Evolutionary conservation across 352 stramenopile species (phyloP), one percentile per base, ranked within the genome.

Genomic region (Pythium phragmiticola): DNA sequence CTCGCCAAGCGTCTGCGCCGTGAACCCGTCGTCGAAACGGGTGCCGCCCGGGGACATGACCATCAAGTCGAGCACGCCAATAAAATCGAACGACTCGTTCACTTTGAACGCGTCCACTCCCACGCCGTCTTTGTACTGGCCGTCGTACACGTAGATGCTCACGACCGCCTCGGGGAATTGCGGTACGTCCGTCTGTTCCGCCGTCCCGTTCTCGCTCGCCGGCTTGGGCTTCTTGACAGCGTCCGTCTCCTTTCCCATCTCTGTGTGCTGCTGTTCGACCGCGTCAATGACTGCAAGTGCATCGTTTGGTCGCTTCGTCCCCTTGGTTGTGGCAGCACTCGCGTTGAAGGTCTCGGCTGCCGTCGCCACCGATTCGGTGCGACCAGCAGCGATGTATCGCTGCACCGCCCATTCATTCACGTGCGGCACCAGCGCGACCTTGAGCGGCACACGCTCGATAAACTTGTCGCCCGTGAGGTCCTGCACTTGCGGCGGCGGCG

Each of bases 41-140:
- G 75, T 68, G 2, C 19, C 41, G 2, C 33, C 48, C 3, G 76
- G 55, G 52, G 69, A 72, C 0, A 79, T 47, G 3, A 90, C 77
- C 50, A 85, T 73, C 17, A 92, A 57, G 57, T 94, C 85, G 28
- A 92, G 68, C 17, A 90, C 76, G 13, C 83, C 85, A 3, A 89
- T 68, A 60, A 94, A 94, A 57, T 94, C 85, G 33, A 92, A 94
- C 16, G 82, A 74, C 54, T 91, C 81, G 70, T 94, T 94, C 49
- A 94, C 83, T 59, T 86, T 90, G 60, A 91, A 94, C 5, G 67
- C 70, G 47, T 88, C 76, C 33, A 88, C 34, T 3, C 61, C 37
- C 4, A 78, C 58, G 49, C 75, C 70, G 33, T 74, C 70, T 21
- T 72, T 66, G 65, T 82, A 88, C 61, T 90, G 80, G 1, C 72